phyloP scores from a whole-genome alignment of 2,329 filamentous ascomycete genomes.

The Phialophora macrospora region DNA sequence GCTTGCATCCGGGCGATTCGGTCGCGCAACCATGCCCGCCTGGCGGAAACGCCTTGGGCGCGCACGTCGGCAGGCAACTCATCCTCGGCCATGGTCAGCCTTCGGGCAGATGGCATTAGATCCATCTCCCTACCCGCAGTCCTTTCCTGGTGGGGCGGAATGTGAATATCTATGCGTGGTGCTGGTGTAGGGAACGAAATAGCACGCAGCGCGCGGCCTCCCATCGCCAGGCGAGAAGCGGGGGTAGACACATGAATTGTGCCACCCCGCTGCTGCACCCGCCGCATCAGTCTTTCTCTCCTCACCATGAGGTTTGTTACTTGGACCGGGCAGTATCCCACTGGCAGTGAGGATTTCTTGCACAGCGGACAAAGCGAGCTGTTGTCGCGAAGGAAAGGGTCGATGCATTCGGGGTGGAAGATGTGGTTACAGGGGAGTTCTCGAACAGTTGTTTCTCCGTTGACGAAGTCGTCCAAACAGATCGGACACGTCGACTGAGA shows the following conservation, averaged over 20 bases:
- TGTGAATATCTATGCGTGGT: constrained; percentile 5
- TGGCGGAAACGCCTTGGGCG: constrained; percentile 34
- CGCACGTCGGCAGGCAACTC: constrained; percentile 36
- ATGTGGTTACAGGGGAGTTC: constrained; percentile 90
- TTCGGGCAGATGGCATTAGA: constrained; percentile 8
- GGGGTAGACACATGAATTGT: not conserved
- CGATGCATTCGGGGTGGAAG: constrained; percentile 90
- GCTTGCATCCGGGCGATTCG: constrained; percentile 34
- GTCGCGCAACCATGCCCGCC: constrained; percentile 37
- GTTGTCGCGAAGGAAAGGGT: constrained; percentile 75
- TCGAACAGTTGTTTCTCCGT: constrained; percentile 72
- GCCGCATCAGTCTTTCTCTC: constrained; percentile 71
- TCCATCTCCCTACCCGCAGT: constrained; percentile 16
- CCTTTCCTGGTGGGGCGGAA: constrained; percentile 14
- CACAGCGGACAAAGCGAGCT: constrained; percentile 91
- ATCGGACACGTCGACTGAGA: constrained; percentile 87
- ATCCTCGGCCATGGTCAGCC: constrained; percentile 19
- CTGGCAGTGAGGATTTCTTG: constrained; percentile 79
- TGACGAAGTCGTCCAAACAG: constrained; percentile 79
- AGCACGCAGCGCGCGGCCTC: constrained; percentile 18
- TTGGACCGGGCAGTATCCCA: constrained; percentile 65
- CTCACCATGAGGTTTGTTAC: constrained; percentile 88
- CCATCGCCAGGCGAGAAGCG: constrained; percentile 9
- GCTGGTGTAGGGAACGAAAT: constrained; percentile 18
- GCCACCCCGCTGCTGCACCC: constrained; percentile 30